Evolutionary conservation across 2,329 filamentous ascomycete species (phyloP).

Genomic region (Seiridium cupressi): DNA sequence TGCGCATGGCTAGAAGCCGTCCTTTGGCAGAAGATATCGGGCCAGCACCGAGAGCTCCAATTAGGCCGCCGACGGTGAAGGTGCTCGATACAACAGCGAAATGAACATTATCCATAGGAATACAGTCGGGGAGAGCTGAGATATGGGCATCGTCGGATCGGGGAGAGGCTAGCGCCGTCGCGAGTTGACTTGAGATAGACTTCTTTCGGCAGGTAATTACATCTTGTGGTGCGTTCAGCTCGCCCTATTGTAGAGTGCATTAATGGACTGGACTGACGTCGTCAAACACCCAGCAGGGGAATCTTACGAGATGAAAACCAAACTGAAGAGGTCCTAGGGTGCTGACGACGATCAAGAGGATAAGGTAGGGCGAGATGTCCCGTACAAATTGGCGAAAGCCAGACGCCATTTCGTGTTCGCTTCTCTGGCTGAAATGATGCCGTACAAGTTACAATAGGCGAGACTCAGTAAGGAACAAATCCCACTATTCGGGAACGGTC

Average conservation of each 20-base stretch:
- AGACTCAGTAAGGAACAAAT: background rate
- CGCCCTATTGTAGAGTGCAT: slow-evolving; percentile 56
- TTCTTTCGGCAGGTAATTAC: slow-evolving; percentile 82
- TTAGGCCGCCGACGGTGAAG: slow-evolving; percentile 84
- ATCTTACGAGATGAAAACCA: slow-evolving; percentile 81
- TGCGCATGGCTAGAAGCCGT: slow-evolving; percentile 71
- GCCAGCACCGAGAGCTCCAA: slow-evolving; percentile 78
- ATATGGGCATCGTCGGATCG: slow-evolving; percentile 20
- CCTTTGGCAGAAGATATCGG: slow-evolving; percentile 77
- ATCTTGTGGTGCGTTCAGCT: slow-evolving; percentile 92
- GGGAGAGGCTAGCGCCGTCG: slow-evolving; percentile 22
- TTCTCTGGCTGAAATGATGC: background rate
- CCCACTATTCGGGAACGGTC: background rate
- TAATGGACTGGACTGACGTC: background rate
- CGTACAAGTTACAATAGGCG: background rate
- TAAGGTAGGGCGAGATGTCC: slow-evolving; percentile 70
- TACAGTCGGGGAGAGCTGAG: slow-evolving; percentile 66
- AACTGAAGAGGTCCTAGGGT: slow-evolving; percentile 91
- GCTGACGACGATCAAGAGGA: slow-evolving; percentile 72
- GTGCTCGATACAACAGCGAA: slow-evolving; percentile 88
- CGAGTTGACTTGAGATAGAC: slow-evolving; percentile 37
- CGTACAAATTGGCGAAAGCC: slow-evolving; percentile 30
- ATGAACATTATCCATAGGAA: slow-evolving; percentile 78
- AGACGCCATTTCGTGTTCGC: slow-evolving; percentile 6
- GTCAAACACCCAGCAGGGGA: background rate